Base-by-base conservation (phyloP, 2,329 filamentous ascomycete species). In the Teratosphaeria nubilosa region DNA sequence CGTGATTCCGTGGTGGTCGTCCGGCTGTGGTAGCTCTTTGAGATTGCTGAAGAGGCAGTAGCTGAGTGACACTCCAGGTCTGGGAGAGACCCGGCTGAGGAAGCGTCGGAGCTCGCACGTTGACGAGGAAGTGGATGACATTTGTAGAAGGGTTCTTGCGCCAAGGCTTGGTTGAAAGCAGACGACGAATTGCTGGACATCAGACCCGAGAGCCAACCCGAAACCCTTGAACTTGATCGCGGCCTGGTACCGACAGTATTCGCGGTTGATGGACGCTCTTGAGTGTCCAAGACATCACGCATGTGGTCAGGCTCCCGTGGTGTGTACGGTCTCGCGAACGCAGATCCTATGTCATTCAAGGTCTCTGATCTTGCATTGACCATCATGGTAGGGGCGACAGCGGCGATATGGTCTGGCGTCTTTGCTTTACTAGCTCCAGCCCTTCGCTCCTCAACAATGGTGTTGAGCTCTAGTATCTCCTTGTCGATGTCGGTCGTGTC, bases 381-480 rank as follows among this genome's bases (percentile, higher is more conserved):
- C 25, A 72, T 69, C 70, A 77, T 75, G 0, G 69, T 66, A 5
- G 77, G 77, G 3, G 76, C 77, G 25, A 79, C 73, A 56, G 76
- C 75, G n/a, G 76, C 74, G 0, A 78, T 69, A 60, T 78, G 76
- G 66, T 60, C 69, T 9, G 59, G 57, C 30, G 55, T 63, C 64
- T 66, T 58, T 1, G 61, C 64, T 62, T 59, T 63, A 9, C 56
- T 41, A 9, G 70, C 69, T 53, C 73, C 74, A 14, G 22, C 72
- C n/a, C 75, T 68, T 16, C 72, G 72, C 63, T 78, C 75, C 63
- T 78, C 75, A 54, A 78, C 73, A 55, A 78, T 78, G 24, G 74
- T 77, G 66, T 79, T 78, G 57, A 78, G 72, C 64, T 78, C 76
- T 3, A 75, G 70, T 56, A 78, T 75, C 14, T 75, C 77, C 37